Evolutionary conservation across 305 asterid species (phyloP).

Genomic region (Fraxinus greggii): DNA sequence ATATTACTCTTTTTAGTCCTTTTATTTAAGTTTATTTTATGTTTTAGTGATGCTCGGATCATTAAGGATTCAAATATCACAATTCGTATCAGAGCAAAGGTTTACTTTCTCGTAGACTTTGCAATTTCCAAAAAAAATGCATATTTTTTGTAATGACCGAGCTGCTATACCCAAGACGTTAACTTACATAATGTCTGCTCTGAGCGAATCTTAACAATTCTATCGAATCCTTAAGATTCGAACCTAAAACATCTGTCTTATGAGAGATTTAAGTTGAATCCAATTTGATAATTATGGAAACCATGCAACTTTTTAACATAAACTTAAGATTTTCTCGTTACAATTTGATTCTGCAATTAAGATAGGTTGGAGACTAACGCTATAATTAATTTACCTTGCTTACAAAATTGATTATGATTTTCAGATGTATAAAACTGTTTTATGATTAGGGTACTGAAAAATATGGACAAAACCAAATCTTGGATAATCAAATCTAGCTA

Average conservation of each 20-base stretch:
- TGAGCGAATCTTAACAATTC: background rate
- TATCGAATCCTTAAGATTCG: background rate
- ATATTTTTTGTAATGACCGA: background rate
- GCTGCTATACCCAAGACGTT: background rate
- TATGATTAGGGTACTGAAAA: conserved; percentile 36
- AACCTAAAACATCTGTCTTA: background rate
- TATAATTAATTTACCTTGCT: background rate
- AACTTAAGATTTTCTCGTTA: background rate
- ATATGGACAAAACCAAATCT: conserved; percentile 28
- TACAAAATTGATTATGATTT: background rate
- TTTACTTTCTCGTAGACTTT: background rate
- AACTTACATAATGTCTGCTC: background rate
- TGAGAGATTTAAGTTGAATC: too few species aligned
- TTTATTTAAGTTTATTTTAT: background rate
- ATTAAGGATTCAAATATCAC: background rate
- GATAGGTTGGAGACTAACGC: background rate
- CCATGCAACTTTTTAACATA: background rate
- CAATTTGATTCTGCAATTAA: background rate
- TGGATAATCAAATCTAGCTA: conserved; percentile 11
- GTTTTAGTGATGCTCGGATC: background rate
- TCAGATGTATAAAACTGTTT: conserved; percentile 5
- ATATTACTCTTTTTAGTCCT: background rate
- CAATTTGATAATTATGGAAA: background rate
- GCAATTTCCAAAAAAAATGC: too few species aligned
- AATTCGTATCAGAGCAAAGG: background rate